These are phyloP conservation scores for Hanseniaspora taiwanica DNA, from an alignment of 805 yeast species.

Conservation along the genomic window DNA sequence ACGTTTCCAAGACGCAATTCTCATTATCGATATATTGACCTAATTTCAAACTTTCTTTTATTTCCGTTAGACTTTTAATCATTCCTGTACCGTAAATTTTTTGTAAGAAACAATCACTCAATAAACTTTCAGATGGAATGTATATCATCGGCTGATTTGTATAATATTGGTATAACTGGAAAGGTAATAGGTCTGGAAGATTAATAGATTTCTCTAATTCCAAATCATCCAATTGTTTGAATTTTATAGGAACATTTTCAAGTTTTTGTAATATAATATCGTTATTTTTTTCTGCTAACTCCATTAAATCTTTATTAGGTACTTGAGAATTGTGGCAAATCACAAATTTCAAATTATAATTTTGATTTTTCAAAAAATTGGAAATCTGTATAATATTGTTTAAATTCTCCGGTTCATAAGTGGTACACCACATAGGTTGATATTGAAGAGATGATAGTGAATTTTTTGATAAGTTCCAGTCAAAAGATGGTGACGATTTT, in stretches of 20 bases:
- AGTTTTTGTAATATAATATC: background rate
- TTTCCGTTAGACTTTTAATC: background rate
- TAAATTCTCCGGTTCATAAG: background rate
- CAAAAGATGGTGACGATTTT: background rate
- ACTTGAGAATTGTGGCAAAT: background rate
- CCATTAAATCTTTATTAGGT: background rate
- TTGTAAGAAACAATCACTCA: background rate
- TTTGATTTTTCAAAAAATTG: background rate
- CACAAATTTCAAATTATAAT: background rate
- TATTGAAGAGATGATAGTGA: too few relatives aligned
- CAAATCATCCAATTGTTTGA: background rate
- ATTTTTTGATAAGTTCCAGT: too few relatives aligned
- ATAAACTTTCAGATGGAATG: background rate
- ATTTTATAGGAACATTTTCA: background rate
- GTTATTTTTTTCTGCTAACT: background rate
- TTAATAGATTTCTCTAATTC: background rate
- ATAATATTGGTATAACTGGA: background rate
- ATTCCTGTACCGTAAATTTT: background rate
- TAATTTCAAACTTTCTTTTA: background rate
- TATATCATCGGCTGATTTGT: background rate
- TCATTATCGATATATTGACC: constrained; percentile 16
- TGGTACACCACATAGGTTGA: background rate
- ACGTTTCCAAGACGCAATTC: constrained; percentile 15
- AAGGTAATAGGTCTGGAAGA: background rate
- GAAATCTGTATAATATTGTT: background rate